Evolutionary conservation across 2,329 filamentous ascomycete species (phyloP).

Genomic region (Pseudocercospora fuligena): DNA sequence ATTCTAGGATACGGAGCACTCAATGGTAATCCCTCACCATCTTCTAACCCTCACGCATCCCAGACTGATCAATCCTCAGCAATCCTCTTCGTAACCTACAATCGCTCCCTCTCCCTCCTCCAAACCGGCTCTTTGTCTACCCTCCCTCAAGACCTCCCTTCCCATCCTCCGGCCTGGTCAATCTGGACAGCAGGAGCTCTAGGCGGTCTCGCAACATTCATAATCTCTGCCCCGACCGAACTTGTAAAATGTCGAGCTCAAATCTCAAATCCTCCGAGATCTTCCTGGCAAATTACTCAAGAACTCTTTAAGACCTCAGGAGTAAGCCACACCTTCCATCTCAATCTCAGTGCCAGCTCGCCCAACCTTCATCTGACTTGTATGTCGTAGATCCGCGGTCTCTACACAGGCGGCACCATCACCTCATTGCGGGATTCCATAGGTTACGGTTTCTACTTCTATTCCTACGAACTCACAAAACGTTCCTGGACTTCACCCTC

Average conservation of each 20-base stretch:
- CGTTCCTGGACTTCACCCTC: slow-evolving; percentile 54
- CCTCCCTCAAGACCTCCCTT: slow-evolving; percentile 13
- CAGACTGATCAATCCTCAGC: too few species aligned
- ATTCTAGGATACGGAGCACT: slow-evolving; percentile 88
- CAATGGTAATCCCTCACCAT: too few species aligned
- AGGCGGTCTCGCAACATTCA: slow-evolving; percentile 83
- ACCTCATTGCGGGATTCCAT: slow-evolving; percentile 84
- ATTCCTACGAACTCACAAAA: slow-evolving; percentile 82
- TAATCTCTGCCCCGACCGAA: slow-evolving; percentile 86
- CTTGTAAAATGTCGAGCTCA: slow-evolving; percentile 89
- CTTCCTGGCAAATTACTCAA: slow-evolving; percentile 36
- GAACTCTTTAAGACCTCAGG: slow-evolving; percentile 48
- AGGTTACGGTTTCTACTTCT: slow-evolving; percentile 98
- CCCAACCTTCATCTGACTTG: too few species aligned
- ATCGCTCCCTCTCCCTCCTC: slow-evolving; percentile 74
- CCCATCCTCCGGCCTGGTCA: slow-evolving; percentile 30
- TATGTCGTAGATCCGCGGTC: too few species aligned
- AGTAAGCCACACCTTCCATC: too few species aligned
- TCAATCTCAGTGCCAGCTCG: too few species aligned
- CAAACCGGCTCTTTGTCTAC: slow-evolving; percentile 38
- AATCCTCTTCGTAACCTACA: slow-evolving; percentile 82
- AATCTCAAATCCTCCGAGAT: slow-evolving; percentile 51
- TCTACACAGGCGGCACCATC: slow-evolving; percentile 81
- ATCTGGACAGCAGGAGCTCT: slow-evolving; percentile 77
- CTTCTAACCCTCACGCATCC: too few species aligned